Base-by-base conservation (phyloP, 2,329 filamentous ascomycete species). In the Pseudonectria buxi region DNA sequence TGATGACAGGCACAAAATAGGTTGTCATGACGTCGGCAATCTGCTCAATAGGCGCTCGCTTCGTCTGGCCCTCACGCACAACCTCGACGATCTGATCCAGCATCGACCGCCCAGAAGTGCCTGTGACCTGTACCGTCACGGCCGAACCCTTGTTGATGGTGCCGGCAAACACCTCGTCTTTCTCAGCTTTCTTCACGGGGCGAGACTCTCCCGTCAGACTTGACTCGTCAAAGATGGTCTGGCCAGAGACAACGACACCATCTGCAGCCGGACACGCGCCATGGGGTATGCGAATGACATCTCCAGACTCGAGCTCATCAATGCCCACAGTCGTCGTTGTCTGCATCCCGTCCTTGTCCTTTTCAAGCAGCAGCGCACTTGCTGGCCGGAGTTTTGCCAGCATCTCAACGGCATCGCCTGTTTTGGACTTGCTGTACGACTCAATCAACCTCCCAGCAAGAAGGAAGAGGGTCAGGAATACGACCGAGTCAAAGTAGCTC, bases 401-500 rank as follows among this genome's bases (percentile, higher is more conserved):
- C 41, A 83, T 79, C 24, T 84, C 78, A 3, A 95, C 83, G 1
- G 89, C 89, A 56, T 94, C 84, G 2, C 88, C 88, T 0, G 89
- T 87, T 53, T 83, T 90, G 1, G 87, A 83, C 61, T 95, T 95
- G 69, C 85, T 94, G 64, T 92, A 94, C 1, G 86, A 81, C 64
- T 95, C 90, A 10, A 89, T 77, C 31, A 83, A 72, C n/a, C 83
- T 71, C 2, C 81, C 81, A 24, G 72, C 59, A 2, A 95, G 76
- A 14, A 95, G 73, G 56, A 95, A 95, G 44, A 95, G 71, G 0
- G 89, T 95, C 37, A 95, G 59, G 44, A 95, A 95, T 3, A 95
- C 85, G 1, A 95, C 89, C 0, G 88, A 87, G 58, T 95, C 90
- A 55, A 95, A 95, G 59, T 95, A 95, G 13, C 81, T 77, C 12